Evolutionary conservation across 352 stramenopile species (phyloP).

Genomic region (Phytophthora palmivora): DNA sequence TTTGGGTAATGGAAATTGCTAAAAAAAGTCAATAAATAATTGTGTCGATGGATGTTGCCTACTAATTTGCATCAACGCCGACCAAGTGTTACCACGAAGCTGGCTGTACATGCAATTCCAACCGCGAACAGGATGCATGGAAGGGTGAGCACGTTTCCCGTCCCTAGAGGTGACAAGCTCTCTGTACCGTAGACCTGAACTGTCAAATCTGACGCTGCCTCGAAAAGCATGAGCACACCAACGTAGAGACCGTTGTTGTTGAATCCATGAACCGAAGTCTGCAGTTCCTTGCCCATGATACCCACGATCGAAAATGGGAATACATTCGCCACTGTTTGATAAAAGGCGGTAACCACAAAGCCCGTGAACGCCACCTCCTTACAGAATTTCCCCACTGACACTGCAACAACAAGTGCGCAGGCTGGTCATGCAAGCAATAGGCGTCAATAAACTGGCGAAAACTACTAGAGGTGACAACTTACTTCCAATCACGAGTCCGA

Average conservation of each 20-base stretch:
- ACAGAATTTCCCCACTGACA: conserved; percentile 55
- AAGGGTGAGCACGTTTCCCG: conserved; percentile 65
- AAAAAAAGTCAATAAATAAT: neutral
- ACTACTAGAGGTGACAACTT: conserved; percentile 12
- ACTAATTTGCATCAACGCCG: conserved; percentile 5
- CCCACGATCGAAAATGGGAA: conserved; percentile 84
- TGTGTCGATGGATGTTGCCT: too few relatives aligned
- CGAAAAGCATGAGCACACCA: conserved; percentile 74
- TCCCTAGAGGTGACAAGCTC: conserved; percentile 64
- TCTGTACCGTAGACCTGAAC: conserved; percentile 80
- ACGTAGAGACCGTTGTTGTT: conserved; percentile 89
- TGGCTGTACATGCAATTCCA: conserved; percentile 51
- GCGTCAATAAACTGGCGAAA: neutral
- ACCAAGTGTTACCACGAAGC: conserved; percentile 36
- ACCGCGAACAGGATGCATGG: conserved; percentile 66
- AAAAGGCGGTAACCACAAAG: conserved; percentile 67
- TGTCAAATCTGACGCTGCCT: conserved; percentile 65
- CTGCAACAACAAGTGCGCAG: conserved; percentile 54
- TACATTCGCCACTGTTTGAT: conserved; percentile 67
- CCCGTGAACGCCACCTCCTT: conserved; percentile 56
- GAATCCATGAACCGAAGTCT: conserved; percentile 67
- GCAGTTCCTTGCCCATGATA: conserved; percentile 83
- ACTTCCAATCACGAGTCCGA: conserved; percentile 61
- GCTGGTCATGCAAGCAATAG: conserved; percentile 31
- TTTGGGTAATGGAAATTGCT: too few relatives aligned